Conservation (phyloP, 257 asterid genomes). For the Nicotiana obtusifolia region DNA sequence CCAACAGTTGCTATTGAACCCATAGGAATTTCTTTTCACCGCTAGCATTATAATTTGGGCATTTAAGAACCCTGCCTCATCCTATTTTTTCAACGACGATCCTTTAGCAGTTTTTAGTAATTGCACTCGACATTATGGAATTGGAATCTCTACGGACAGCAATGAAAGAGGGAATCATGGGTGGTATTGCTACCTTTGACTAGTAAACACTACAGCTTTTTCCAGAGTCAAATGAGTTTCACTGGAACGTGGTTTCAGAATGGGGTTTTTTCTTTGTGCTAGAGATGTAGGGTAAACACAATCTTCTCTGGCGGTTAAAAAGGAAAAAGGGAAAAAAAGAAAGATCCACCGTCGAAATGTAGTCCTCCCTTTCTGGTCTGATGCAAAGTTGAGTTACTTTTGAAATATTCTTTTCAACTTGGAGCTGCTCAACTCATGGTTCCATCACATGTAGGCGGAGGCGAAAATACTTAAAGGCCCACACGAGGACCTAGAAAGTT, state of each 20-base stretch:
- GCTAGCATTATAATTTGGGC: no score
- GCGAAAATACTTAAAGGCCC: conserved; percentile 97
- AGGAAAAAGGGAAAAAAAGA: not conserved
- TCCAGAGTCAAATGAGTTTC: not conserved
- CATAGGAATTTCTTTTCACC: no score
- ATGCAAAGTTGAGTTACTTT: not conserved
- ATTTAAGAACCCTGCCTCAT: no score
- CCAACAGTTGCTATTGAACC: no score
- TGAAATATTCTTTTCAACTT: not conserved
- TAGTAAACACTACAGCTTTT: not conserved
- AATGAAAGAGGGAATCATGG: no score
- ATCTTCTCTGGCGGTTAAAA: not conserved
- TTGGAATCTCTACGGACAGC: no score
- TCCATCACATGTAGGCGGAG: conserved; percentile 59
- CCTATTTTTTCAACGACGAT: no score
- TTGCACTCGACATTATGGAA: no score
- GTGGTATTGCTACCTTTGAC: not conserved
- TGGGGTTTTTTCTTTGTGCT: not conserved
- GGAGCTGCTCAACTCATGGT: conserved; percentile 9
- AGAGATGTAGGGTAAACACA: not conserved
- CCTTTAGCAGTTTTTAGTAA: no score
- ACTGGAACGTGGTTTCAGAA: not conserved
- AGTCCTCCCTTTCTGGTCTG: not conserved
- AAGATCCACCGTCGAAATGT: not conserved
- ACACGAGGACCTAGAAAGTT: conserved; percentile 92